Evolutionary conservation across 192 early-diverging fungal species (phyloP).

Genomic region (Gorgonomyces haynaldii): DNA sequence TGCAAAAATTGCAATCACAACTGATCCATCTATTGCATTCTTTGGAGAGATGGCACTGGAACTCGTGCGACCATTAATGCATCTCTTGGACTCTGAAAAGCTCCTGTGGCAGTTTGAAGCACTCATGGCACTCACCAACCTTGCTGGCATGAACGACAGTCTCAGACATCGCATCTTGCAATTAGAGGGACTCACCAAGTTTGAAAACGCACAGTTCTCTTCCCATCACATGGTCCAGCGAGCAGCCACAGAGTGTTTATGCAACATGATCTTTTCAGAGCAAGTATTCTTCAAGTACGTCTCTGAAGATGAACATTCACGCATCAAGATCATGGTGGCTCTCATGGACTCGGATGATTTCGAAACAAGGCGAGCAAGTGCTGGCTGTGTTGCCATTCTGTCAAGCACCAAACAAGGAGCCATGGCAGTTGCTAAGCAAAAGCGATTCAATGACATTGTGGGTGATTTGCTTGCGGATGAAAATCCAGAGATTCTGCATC

Average conservation of each 20-base stretch:
- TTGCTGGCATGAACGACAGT: conserved; percentile 62
- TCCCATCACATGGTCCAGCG: conserved; percentile 66
- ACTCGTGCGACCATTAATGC: conserved; percentile 59
- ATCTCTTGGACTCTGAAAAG: conserved; percentile 44
- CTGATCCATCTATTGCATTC: conserved; percentile 82
- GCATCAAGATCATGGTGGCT: conserved; percentile 70
- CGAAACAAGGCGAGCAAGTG: conserved; percentile 68
- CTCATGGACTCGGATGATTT: conserved; percentile 80
- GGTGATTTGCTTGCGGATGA: conserved; percentile 33
- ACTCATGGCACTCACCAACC: conserved; percentile 86
- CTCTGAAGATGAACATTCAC: conserved; percentile 24
- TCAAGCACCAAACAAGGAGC: conserved; percentile 40
- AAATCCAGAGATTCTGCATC: conserved; percentile 52
- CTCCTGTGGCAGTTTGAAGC: conserved; percentile 72
- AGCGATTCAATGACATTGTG: conserved; percentile 35
- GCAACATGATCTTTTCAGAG: conserved; percentile 83
- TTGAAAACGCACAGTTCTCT: conserved; percentile 74
- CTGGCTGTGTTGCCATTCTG: conserved; percentile 78
- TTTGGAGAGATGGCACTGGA: conserved; percentile 49
- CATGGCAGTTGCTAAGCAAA: conserved; percentile 42
- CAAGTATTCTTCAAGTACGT: conserved; percentile 71
- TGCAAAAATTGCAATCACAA: conserved; percentile 87
- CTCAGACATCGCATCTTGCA: conserved; percentile 49
- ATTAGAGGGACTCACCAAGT: conserved; percentile 48
- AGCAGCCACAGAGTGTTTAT: conserved; percentile 81